These are phyloP conservation scores for Cladosporium sp. DNA, from an alignment of 2,329 filamentous ascomycete genomes.

Conservation along the genomic window DNA sequence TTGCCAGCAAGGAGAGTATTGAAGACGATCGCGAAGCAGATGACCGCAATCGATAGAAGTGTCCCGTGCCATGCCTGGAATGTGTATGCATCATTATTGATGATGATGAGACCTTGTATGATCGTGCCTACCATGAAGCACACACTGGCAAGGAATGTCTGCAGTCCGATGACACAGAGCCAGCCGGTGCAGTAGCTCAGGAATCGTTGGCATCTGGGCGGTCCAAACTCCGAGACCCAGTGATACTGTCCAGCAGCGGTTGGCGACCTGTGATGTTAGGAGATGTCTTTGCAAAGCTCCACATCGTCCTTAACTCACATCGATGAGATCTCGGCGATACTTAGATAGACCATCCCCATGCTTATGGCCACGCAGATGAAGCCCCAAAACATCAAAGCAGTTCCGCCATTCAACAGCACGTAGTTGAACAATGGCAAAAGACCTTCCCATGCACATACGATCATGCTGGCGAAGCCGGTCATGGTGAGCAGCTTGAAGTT, in stretches of 20 bases:
- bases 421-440: slow-evolving; percentile 4
- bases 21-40: slow-evolving; percentile 21
- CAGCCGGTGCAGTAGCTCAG: slow-evolving; percentile 46
- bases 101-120: slow-evolving; percentile 38
- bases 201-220: slow-evolving; percentile 35
- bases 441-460: slow-evolving; percentile 5
- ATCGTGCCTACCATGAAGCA: slow-evolving; percentile 34
- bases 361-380: slow-evolving; percentile 27
- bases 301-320: slow-evolving; percentile 20
- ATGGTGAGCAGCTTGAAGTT: slow-evolving; percentile 11
- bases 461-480: slow-evolving; percentile 24
- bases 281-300: not conserved
- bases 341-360: slow-evolving; percentile 20
- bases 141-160: not conserved
- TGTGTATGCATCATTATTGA: slow-evolving; percentile 39
- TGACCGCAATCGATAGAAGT: slow-evolving; percentile 33
- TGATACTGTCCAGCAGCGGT: slow-evolving; percentile 27
- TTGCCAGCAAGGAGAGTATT: slow-evolving; percentile 26
- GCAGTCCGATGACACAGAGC: slow-evolving; percentile 24
- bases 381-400: slow-evolving; percentile 31
- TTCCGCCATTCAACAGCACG: slow-evolving; percentile 18
- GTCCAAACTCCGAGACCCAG: slow-evolving; percentile 42
- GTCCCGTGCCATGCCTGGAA: slow-evolving; percentile 42
- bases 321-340: slow-evolving; percentile 30
- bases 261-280: not conserved